Evolutionary conservation across 805 yeast genomes (phyloP).

Genomic region (Kazachstania taianensis): DNA sequence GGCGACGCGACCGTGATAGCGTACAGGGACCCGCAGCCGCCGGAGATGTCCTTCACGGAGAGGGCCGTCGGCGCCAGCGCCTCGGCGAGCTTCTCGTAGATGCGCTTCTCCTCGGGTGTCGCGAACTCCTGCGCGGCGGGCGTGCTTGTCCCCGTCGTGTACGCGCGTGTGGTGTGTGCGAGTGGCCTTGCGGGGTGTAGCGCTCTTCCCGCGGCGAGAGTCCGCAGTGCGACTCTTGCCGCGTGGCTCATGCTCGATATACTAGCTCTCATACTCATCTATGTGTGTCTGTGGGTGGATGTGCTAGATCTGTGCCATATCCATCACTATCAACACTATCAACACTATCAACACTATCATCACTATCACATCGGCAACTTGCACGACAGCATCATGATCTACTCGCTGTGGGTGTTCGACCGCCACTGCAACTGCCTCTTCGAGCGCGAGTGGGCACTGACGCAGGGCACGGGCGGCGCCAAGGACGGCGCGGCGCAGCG

Average conservation of each 20-base stretch:
- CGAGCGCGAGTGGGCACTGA: slow-evolving; percentile 57
- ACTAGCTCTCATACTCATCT: no score
- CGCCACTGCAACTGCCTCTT: slow-evolving; percentile 87
- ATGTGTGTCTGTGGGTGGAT: no score
- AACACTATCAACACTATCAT: no score
- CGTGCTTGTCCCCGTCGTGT: no score
- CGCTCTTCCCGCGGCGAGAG: no score
- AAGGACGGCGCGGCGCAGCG: background rate
- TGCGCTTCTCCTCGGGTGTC: slow-evolving; percentile 43
- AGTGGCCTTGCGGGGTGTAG: no score
- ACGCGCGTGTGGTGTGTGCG: background rate
- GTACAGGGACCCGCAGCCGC: slow-evolving; percentile 98
- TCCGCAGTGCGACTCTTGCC: no score
- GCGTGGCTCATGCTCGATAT: no score
- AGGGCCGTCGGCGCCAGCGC: slow-evolving; percentile 53
- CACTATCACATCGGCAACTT: no score
- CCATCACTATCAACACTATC: no score
- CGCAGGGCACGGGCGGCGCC: slow-evolving; percentile 17
- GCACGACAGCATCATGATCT: slow-evolving; percentile 35
- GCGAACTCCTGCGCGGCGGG: background rate
- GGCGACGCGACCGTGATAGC: slow-evolving; percentile 68
- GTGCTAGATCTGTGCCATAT: no score
- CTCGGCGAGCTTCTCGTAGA: slow-evolving; percentile 44
- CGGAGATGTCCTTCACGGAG: slow-evolving; percentile 74
- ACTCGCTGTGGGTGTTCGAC: slow-evolving; percentile 85